These are phyloP conservation scores for Chrysanthemum lavandulifolium DNA, from an alignment of 129 eudicot genomes.

Conservation along the genomic window DNA sequence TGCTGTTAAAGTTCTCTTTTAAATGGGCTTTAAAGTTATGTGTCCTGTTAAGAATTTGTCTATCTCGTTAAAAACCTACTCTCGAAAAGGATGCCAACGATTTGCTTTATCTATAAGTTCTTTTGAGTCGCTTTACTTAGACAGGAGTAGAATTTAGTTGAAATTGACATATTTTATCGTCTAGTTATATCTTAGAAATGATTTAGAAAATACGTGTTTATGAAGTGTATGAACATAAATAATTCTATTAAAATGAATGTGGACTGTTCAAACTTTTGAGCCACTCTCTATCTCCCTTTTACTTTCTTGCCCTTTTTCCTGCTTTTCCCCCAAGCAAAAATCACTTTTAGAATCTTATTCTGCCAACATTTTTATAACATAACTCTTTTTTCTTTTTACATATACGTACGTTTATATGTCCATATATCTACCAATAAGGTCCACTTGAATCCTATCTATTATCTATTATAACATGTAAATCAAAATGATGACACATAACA, in stretches of 20 bases:
- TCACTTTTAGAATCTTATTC: conserved; percentile 43
- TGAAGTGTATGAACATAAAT: not conserved
- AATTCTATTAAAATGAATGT: conserved; percentile 8
- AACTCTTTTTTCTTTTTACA: not conserved
- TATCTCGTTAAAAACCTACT: too few species aligned
- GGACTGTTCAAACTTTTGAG: conserved; percentile 28
- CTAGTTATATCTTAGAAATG: not conserved
- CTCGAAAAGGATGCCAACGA: too few species aligned
- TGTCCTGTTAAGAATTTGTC: too few species aligned
- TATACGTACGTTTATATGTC: not conserved
- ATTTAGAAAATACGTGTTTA: not conserved
- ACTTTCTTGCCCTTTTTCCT: conserved; percentile 4
- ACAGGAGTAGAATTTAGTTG: not conserved
- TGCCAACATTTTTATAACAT: conserved; percentile 23
- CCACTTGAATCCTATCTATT: not conserved
- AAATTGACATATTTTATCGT: not conserved
- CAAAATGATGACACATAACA: not conserved
- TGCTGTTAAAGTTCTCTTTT: too few species aligned
- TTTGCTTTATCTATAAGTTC: too few species aligned
- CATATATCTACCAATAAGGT: not conserved
- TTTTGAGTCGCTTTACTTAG: too few species aligned
- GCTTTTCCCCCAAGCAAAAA: conserved; percentile 28
- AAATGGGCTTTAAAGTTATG: too few species aligned
- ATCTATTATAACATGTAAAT: not conserved
- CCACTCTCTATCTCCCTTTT: conserved; percentile 27